Percentiles rank a stretch among this genome's conserved stretches.
phyloP scores from a whole-genome alignment of 305 asterid species.

The Solanum hybrid region DNA sequence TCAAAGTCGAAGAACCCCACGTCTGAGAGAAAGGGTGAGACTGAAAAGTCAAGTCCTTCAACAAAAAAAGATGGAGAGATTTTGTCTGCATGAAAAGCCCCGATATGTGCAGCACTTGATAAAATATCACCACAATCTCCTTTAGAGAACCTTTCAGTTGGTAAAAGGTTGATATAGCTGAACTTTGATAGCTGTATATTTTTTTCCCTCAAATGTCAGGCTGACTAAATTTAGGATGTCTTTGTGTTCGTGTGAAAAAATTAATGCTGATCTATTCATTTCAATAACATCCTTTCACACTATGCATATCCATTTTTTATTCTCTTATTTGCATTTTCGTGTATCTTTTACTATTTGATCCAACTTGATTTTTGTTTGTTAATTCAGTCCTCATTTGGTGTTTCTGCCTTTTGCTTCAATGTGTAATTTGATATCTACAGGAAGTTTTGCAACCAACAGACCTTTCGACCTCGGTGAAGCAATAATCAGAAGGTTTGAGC shows the following conservation, averaged over 20 bases:
- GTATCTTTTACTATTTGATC: neutral
- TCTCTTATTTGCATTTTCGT: neutral
- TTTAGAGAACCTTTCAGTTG: neutral
- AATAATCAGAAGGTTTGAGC: conserved; percentile 91
- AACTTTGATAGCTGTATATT: neutral
- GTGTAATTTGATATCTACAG: conserved; percentile 31
- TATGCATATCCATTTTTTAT: neutral
- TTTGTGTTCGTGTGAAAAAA: neutral
- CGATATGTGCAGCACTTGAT: conserved; percentile 33
- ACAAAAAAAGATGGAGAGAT: conserved; percentile 49
- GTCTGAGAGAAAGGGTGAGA: conserved; percentile 48
- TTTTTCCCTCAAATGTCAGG: neutral
- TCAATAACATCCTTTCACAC: neutral
- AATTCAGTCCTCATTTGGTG: neutral
- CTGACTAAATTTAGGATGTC: neutral
- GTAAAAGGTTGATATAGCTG: neutral
- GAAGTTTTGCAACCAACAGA: conserved; percentile 86
- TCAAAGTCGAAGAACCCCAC: conserved; percentile 6
- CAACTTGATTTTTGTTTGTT: neutral
- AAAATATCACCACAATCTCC: neutral
- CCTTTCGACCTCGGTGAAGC: conserved; percentile 99
- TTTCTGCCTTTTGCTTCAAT: neutral
- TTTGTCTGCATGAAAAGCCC: conserved; percentile 38
- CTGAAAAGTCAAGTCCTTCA: conserved; percentile 42
- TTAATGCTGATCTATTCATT: neutral